These are phyloP conservation scores for Microbotryomycetes sp. DNA, from an alignment of 1,284 basidiomycete species.

Conservation along the genomic window DNA sequence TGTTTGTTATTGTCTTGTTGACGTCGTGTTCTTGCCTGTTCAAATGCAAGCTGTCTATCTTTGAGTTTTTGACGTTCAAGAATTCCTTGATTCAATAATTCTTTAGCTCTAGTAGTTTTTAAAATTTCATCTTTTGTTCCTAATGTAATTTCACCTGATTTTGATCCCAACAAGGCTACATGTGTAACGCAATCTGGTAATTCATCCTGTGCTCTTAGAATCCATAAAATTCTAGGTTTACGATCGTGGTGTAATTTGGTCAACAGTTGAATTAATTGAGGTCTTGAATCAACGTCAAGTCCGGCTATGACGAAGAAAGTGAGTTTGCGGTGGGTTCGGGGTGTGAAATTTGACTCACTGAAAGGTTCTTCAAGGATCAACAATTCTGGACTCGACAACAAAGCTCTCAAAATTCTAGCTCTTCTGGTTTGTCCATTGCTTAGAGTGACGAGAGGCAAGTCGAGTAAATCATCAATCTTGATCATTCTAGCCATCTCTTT, in stretches of 20 bases:
- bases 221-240: conserved; percentile 59
- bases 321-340: conserved; percentile 36
- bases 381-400: conserved; percentile 63
- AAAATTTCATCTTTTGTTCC: conserved; percentile 49
- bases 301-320: conserved; percentile 50
- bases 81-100: conserved; percentile 16
- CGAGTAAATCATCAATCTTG: conserved; percentile 52
- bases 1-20: conserved; percentile 12
- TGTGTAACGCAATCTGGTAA: conserved; percentile 79
- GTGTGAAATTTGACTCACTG: conserved; percentile 52
- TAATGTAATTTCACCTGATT: conserved; percentile 46
- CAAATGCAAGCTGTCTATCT: conserved; percentile 20
- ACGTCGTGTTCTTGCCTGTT: conserved; percentile 11
- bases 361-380: conserved; percentile 75
- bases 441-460: conserved; percentile 71
- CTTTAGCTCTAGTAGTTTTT: conserved; percentile 3
- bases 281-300: conserved; percentile 54
- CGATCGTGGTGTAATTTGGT: conserved; percentile 52
- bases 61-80: conserved; percentile 17
- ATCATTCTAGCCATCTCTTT: conserved; percentile 36
- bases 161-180: conserved; percentile 50
- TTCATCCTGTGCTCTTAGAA: conserved; percentile 70
- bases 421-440: conserved; percentile 88
- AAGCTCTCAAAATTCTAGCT: conserved; percentile 72
- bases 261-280: conserved; percentile 56